These are phyloP conservation scores for Mrakia frigida DNA, from an alignment of 768 basidiomycete genomes.

Conservation along the genomic window DNA sequence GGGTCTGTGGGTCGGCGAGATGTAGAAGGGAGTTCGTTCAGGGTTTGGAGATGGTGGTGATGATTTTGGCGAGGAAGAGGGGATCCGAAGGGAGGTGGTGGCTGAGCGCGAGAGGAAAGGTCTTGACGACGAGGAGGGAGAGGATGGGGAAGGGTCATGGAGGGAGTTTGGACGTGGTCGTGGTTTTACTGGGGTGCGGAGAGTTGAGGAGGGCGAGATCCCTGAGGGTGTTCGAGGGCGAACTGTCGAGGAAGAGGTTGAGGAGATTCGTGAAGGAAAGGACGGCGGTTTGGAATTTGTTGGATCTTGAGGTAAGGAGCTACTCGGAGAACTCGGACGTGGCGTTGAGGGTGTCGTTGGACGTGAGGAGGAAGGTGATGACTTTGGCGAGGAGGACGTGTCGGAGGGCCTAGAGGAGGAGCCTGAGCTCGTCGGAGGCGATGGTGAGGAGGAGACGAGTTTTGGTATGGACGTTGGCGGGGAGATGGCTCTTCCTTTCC, in stretches of 20 bases:
- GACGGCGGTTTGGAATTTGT: not conserved
- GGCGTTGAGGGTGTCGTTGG: not conserved
- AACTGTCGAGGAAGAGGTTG: not conserved
- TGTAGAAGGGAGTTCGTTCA: conserved; percentile 57
- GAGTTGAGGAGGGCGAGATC: not conserved
- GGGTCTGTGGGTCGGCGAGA: conserved; percentile 71
- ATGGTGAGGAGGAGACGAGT: no score
- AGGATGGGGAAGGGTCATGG: not conserved
- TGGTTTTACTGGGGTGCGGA: not conserved
- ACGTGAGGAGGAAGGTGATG: not conserved
- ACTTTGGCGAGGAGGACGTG: not conserved
- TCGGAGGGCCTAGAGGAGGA: not conserved
- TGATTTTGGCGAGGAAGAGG: not conserved
- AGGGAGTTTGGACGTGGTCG: not conserved
- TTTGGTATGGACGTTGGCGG: no score
- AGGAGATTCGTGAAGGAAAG: not conserved
- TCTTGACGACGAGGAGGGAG: not conserved
- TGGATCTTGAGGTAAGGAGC: no score
- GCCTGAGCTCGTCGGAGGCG: not conserved
- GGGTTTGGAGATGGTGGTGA: not conserved
- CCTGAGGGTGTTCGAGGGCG: not conserved
- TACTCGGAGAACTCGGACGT: not conserved
- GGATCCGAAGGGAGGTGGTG: not conserved
- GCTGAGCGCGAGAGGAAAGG: not conserved
- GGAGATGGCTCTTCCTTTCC: not conserved